Conservation (phyloP, 1,284 basidiomycete species). For the Volvariella surrecta region DNA sequence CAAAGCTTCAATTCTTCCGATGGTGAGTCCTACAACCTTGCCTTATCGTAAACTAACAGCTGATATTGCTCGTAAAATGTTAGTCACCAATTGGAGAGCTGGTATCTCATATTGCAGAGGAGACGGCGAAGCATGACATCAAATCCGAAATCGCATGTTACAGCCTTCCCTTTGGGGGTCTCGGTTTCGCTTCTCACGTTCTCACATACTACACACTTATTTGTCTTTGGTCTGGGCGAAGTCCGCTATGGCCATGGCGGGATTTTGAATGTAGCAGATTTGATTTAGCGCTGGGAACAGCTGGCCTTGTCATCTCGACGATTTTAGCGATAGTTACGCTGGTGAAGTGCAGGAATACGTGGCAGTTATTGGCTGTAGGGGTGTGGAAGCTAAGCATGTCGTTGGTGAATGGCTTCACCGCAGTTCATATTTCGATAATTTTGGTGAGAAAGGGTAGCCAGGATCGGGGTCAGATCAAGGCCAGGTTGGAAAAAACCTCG, state of each 20-base stretch:
- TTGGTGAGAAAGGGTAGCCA: neutral
- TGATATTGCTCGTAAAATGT: too few species aligned
- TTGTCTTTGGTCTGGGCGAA: too few species aligned
- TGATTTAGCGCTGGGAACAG: neutral
- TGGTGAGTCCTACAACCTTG: too few species aligned
- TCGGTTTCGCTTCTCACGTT: neutral
- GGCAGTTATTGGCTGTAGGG: slow-evolving; percentile 3
- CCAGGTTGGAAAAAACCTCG: neutral
- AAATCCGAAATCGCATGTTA: neutral
- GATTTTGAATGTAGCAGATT: neutral
- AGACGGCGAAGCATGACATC: too few species aligned
- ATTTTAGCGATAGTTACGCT: neutral
- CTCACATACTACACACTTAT: neutral
- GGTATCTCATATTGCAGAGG: too few species aligned
- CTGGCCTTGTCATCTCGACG: neutral
- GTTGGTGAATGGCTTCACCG: slow-evolving; percentile 2
- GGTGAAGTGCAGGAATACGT: slow-evolving; percentile 1
- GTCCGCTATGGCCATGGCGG: too few species aligned
- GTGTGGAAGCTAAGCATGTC: slow-evolving; percentile 5
- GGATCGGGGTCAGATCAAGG: neutral
- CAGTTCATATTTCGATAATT: neutral
- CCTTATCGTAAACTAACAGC: too few species aligned
- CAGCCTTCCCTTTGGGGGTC: too few species aligned
- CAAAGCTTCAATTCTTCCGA: too few species aligned
- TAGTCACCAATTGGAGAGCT: too few species aligned